phyloP scores from a whole-genome alignment of 2,329 filamentous ascomycete species.

The Pseudocercospora crystallina region DNA sequence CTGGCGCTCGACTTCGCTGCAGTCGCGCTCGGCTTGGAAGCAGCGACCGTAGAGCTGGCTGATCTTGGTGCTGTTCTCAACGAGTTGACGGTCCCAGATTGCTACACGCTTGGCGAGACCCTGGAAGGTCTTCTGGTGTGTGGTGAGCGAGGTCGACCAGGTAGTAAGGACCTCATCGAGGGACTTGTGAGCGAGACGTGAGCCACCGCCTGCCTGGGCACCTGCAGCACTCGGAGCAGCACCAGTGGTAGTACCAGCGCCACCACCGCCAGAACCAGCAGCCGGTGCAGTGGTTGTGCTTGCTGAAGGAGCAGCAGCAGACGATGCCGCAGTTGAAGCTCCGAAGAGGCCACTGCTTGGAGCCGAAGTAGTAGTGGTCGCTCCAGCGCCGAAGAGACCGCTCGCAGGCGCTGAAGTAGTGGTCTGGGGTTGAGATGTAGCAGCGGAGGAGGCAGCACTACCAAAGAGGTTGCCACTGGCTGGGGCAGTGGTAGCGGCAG shows the following conservation, averaged over 20 bases:
- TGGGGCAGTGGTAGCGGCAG: constrained; percentile 6
- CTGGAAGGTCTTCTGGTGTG: constrained; percentile 97
- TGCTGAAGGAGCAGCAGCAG: not conserved
- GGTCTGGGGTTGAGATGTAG: not conserved
- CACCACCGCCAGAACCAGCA: constrained; percentile 1
- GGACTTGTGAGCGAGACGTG: constrained; percentile 93
- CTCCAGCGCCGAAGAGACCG: constrained; percentile 12
- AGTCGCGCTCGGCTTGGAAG: constrained; percentile 89
- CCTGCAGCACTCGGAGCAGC: constrained; percentile 59
- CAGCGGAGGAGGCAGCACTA: constrained; percentile 3
- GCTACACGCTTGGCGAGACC: constrained; percentile 83
- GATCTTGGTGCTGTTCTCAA: constrained; percentile 93
- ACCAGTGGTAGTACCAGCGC: constrained; percentile 2
- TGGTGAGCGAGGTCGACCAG: constrained; percentile 92
- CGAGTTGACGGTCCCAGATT: constrained; percentile 85
- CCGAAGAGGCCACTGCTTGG: not conserved
- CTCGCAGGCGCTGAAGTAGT: constrained; percentile 5
- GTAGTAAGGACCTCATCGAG: constrained; percentile 98
- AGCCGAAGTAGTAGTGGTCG: constrained; percentile 2
- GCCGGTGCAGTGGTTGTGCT: not conserved
- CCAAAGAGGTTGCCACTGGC: constrained; percentile 6
- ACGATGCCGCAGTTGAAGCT: not conserved
- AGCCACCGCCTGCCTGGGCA: constrained; percentile 74
- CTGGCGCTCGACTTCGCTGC: constrained; percentile 90
- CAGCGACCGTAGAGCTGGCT: constrained; percentile 89